Evolutionary conservation across 2,329 filamentous ascomycete species (phyloP), one percentile per base, ranked within the genome.

Genomic region (Colletotrichum salicis): DNA sequence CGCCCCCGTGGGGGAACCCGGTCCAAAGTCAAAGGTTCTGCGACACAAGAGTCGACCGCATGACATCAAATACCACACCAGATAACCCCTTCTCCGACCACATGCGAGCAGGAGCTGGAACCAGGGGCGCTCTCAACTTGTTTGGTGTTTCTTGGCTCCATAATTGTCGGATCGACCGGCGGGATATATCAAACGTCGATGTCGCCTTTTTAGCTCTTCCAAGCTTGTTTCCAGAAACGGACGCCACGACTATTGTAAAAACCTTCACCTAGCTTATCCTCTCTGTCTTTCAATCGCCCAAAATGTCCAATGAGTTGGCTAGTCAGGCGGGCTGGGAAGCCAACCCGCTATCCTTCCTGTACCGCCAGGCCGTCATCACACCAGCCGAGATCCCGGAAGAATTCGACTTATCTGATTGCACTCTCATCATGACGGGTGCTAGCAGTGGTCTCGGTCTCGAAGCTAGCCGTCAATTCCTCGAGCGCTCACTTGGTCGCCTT

Each of bases 371-470:
- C 31, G 41, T 71, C 31, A 37, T 72, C 31, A 66, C 67, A 3
- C 70, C 70, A 27, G 61, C 70, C 51, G 67, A 70, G 48, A 72
- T 72, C 31, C 70, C 70, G 0, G 27, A 66, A 5, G 57, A 65
- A 29, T 71, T 66, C 37, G 70, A 72, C 15, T 51, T 72, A 13
- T 57, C 70, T 29, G 76, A 76, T 37, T 74, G 80, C 56, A 81
- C 78, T 0, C 76, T 81, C 61, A 79, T 86, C 37, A 78, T 86
- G 57, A 85, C 84, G 0, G 85, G 84, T n/a, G 79, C 83, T 55
- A 86, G 84, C 67, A 77, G 77, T 5, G 84, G 85, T 1, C 76
- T 86, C 0, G 84, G 84, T 1, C 76, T 83, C 1, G 84, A 84
- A 72, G 78, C 83, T 0, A 79, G 80, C 13, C 77, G 77, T 1